These are phyloP conservation scores for Schwanniomyces yamadae DNA, from an alignment of 805 yeast species.

Conservation along the genomic window DNA sequence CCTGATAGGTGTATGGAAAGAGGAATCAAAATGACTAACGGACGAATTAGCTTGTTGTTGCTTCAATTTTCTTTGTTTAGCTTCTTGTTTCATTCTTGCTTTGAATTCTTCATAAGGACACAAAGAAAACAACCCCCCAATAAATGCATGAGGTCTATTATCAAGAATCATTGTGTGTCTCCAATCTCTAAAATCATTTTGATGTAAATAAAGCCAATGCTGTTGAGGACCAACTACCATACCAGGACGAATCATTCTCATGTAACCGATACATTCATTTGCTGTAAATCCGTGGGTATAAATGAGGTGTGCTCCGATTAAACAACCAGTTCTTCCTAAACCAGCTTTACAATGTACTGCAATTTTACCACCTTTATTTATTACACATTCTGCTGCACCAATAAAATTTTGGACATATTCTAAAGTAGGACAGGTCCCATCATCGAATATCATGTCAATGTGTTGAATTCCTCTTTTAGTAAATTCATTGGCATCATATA, in stretches of 20 bases:
- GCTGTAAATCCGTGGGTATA: conserved; percentile 98
- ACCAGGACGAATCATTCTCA: conserved; percentile 96
- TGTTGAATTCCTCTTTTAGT: conserved; percentile 82
- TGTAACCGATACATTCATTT: conserved; percentile 91
- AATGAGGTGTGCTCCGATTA: conserved; percentile 94
- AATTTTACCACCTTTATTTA: conserved; percentile 82
- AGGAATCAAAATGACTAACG: conserved; percentile 36
- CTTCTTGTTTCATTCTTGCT: conserved; percentile 46
- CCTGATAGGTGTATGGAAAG: conserved; percentile 74
- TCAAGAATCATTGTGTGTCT: conserved; percentile 84
- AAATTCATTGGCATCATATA: conserved; percentile 83
- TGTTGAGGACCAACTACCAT: conserved; percentile 99
- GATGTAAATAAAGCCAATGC: conserved; percentile 96
- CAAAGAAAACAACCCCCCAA: conserved; percentile 67
- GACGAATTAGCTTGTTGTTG: conserved; percentile 31
- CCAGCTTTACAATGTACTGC: conserved; percentile 99
- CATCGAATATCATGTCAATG: conserved; percentile 94
- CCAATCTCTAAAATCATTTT: conserved; percentile 96
- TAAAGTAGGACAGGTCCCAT: conserved; percentile 96
- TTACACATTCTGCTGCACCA: conserved; percentile 92
- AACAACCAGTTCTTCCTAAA: conserved; percentile 94
- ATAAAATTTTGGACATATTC: conserved; percentile 88
- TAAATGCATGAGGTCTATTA: conserved; percentile 58
- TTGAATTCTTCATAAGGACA: conserved; percentile 62
- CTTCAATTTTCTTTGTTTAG: conserved; percentile 36